Evolutionary conservation across 192 early-diverging fungal species (phyloP).

Genomic region (Entomortierella beljakovae): DNA sequence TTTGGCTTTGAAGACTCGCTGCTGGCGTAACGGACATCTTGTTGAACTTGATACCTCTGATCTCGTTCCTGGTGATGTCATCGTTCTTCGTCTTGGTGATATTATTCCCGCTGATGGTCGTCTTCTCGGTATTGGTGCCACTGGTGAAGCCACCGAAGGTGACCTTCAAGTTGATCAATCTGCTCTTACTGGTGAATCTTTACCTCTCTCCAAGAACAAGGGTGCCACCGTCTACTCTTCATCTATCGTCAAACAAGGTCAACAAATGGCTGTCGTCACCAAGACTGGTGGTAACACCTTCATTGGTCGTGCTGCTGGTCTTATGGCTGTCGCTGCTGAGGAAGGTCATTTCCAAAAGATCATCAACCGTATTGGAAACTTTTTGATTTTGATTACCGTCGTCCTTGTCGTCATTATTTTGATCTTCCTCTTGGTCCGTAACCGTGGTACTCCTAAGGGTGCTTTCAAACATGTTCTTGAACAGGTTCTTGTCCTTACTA

Average conservation of each 20-base stretch:
- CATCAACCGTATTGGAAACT: slow-evolving; percentile 93
- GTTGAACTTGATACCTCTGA: slow-evolving; percentile 78
- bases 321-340: slow-evolving; percentile 92
- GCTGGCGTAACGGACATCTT: slow-evolving; percentile 81
- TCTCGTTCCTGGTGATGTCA: slow-evolving; percentile 93
- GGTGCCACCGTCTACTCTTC: slow-evolving; percentile 90
- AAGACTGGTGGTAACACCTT: slow-evolving; percentile 94
- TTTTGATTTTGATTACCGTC: slow-evolving; percentile 86
- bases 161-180: slow-evolving; percentile 92
- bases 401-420: slow-evolving; percentile 86
- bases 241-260: slow-evolving; percentile 94
- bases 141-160: slow-evolving; percentile 80
- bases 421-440: slow-evolving; percentile 71
- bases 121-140: slow-evolving; percentile 81
- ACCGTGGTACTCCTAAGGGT: slow-evolving; percentile 47
- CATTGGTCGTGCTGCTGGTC: slow-evolving; percentile 92
- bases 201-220: slow-evolving; percentile 88
- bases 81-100: slow-evolving; percentile 93
- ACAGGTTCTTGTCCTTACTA: slow-evolving; percentile 83
- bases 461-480: slow-evolving; percentile 61
- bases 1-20: slow-evolving; percentile 86
- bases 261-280: slow-evolving; percentile 91
- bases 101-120: slow-evolving; percentile 94
- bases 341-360: slow-evolving; percentile 98
- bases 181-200: slow-evolving; percentile 93